A percentile compares a stretch with the other conserved stretches of the same genome.
phyloP scores from a whole-genome alignment of 2,329 filamentous ascomycete genomes.

The Diaporthe caulivora region DNA sequence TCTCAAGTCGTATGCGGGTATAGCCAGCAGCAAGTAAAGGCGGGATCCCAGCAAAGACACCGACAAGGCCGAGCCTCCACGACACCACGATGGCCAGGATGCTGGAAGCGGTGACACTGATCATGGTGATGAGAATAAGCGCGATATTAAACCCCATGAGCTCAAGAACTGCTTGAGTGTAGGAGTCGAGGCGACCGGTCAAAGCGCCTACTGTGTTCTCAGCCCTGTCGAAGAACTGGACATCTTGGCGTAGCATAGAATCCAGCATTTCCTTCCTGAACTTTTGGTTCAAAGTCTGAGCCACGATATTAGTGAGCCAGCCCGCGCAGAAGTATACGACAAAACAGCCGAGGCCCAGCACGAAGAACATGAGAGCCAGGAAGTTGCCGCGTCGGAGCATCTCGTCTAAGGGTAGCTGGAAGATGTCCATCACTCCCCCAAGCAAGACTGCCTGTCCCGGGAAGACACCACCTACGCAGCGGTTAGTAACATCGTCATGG shows the following conservation, averaged over 20 bases:
- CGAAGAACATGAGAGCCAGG: background rate
- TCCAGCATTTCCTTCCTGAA: conserved; percentile 7
- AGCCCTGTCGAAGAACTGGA: conserved; percentile 16
- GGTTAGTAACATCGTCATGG: background rate
- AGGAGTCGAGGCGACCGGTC: conserved; percentile 31
- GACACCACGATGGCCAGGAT: conserved; percentile 53
- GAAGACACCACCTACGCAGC: background rate
- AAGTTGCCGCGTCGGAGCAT: background rate
- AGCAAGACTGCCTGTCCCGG: conserved; percentile 6
- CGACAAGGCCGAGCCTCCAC: conserved; percentile 1
- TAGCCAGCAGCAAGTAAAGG: background rate
- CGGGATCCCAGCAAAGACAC: background rate
- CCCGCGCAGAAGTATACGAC: background rate
- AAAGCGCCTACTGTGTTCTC: conserved; percentile 15
- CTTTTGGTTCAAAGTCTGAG: conserved; percentile 13
- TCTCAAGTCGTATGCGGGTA: conserved; percentile 4
- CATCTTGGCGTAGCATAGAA: background rate
- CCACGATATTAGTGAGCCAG: background rate
- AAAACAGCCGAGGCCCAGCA: background rate
- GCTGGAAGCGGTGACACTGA: conserved; percentile 53
- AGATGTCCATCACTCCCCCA: conserved; percentile 1
- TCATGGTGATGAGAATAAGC: conserved; percentile 52
- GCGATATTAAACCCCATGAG: conserved; percentile 58
- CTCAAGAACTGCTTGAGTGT: conserved; percentile 53
- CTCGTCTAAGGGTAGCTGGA: conserved; percentile 1